A percentile compares a stretch with the other conserved stretches of the same genome.
Evolutionary conservation across 306 rosid species (phyloP).

Genomic region (Cercis canadensis): DNA sequence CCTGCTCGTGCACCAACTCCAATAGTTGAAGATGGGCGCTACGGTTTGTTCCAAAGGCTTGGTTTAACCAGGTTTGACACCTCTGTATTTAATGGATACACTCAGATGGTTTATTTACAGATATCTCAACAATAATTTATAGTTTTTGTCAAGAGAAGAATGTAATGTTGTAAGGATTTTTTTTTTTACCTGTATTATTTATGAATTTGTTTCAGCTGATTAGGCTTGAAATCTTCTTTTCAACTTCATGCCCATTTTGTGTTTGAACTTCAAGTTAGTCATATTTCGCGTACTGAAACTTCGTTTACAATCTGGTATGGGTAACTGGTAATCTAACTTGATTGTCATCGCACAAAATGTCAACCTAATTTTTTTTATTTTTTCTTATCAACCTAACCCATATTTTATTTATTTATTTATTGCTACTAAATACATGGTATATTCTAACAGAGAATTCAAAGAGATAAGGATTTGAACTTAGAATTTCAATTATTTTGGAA

Average conservation of each 20-base stretch:
- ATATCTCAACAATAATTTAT: constrained; percentile 67
- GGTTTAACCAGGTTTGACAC: constrained; percentile 73
- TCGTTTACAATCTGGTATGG: constrained; percentile 21
- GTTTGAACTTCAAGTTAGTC: constrained; percentile 32
- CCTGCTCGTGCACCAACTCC: constrained; percentile 90
- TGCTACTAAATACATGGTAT: too few species aligned
- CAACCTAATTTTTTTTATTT: too few species aligned
- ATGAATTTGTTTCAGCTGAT: constrained; percentile 37
- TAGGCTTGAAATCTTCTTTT: constrained; percentile 47
- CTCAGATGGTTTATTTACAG: constrained; percentile 96
- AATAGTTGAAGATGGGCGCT: constrained; percentile 90
- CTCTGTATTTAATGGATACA: constrained; percentile 95
- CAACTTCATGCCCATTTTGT: constrained; percentile 12
- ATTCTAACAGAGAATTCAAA: too few species aligned
- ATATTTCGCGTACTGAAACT: constrained; percentile 1
- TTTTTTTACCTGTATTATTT: constrained; percentile 33
- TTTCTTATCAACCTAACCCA: too few species aligned
- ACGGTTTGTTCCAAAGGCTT: constrained; percentile 78
- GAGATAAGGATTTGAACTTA: too few species aligned
- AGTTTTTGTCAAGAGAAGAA: constrained; percentile 43
- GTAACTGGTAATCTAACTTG: neutral
- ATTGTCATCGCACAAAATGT: neutral
- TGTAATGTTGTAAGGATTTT: constrained; percentile 37
- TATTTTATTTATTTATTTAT: too few species aligned
- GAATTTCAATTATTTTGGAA: too few species aligned